Base-by-base conservation (phyloP, 192 early-diverging fungal genomes). In the Mortierella claussenii region DNA sequence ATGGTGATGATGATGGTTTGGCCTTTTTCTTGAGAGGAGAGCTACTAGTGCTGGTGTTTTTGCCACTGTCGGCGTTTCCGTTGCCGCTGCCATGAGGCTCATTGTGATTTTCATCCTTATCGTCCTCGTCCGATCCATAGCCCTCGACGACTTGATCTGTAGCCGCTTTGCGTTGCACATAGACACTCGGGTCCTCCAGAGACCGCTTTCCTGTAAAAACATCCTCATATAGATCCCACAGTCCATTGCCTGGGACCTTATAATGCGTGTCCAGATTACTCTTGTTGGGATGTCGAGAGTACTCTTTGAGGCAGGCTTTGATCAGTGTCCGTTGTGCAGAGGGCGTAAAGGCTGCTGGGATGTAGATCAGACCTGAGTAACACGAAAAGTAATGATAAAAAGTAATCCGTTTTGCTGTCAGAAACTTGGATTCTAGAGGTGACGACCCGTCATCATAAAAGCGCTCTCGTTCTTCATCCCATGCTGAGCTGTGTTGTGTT, bases 211-310 rank as follows among this genome's bases (percentile, higher is more conserved):
- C 65, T 27, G 50, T 34, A 24, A 59, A 54, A 11, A 78, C 66
- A 27, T 62, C 31, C 46, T 85, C 86, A 63, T 88, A 78, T 20
- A 82, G 60, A 20, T 81, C 62, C 92, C 89, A 92, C 17, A 90
- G 33, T 8, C 92, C 92, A 28, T 73, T 55, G 1, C 76, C 49
- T 7, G 91, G 91, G 18, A 94, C 57, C 6, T 76, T 52, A 57
- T 93, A 98, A 67, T 96, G 95, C 18, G 95, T 90, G 63, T 98
- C 93, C 4, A 98, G 85, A 79, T 95, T 98, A 42, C 90, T 89
- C 9, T 89, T 88, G 73, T 95, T 96, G 6, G 97, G 97, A 26
- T 87, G 84, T 26, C 70, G 64, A 2, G 94, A 79, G 62, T 91
- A 95, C n/a, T 93, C 87, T 45, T 85, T 82, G 28, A 98, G 81